Evolutionary conservation across 176 grass and related monocot species (phyloP).

Genomic region (Dendrocalamus sinicus): DNA sequence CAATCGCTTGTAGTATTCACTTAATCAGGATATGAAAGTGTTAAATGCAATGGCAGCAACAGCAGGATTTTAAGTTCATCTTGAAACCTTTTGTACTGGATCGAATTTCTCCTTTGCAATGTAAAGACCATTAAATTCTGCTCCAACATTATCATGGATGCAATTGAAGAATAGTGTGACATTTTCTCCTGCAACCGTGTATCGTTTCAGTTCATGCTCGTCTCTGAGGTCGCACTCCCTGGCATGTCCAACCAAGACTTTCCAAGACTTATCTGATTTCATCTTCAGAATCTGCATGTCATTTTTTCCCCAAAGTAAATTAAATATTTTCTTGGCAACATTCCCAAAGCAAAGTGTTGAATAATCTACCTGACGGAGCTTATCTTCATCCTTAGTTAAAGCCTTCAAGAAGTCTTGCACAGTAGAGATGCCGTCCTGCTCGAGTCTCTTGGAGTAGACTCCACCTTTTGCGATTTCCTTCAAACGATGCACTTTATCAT

Average conservation of each 20-base stretch:
- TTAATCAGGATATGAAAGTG: no score
- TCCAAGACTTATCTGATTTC: neutral
- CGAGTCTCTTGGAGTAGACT: neutral
- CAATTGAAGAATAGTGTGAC: slow-evolving; percentile 12
- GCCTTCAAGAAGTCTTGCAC: slow-evolving; percentile 24
- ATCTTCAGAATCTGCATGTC: neutral
- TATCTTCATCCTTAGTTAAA: neutral
- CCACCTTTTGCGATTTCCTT: neutral
- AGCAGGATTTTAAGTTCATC: no score
- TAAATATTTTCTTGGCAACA: neutral
- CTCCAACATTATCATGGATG: neutral
- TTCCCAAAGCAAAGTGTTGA: neutral
- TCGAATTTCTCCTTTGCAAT: neutral
- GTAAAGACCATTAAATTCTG: neutral
- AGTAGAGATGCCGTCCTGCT: neutral
- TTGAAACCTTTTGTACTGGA: neutral
- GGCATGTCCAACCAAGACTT: neutral
- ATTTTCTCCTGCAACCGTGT: neutral
- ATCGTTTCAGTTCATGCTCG: neutral
- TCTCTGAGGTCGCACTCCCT: neutral
- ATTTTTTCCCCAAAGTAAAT: neutral
- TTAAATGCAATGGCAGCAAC: no score
- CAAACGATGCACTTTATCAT: neutral
- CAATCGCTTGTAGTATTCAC: no score
- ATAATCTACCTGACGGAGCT: neutral